phyloP scores from a whole-genome alignment of 108 stramenopile genomes.

The Bacterosira constricta region DNA sequence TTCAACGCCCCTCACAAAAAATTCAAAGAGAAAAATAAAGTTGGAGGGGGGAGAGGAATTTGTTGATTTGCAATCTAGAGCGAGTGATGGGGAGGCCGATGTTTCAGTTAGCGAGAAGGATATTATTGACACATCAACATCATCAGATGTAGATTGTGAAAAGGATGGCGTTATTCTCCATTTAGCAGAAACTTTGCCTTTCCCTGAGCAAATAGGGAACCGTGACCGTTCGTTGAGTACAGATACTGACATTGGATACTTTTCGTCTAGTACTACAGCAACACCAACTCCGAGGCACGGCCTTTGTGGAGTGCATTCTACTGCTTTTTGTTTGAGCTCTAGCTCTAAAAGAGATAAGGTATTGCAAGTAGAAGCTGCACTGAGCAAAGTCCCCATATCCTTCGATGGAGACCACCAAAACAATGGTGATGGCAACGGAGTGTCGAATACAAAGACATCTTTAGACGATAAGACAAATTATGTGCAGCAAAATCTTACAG shows the following conservation, averaged over 20 bases:
- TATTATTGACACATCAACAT: neutral
- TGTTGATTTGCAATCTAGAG: neutral
- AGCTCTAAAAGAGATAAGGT: neutral
- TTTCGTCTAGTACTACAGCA: slow-evolving; percentile 36
- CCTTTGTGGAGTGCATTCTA: slow-evolving; percentile 25
- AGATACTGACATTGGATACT: slow-evolving; percentile 37
- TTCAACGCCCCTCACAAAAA: neutral
- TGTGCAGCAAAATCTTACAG: neutral
- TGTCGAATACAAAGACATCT: neutral
- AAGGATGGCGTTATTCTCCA: neutral
- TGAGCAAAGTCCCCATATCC: neutral
- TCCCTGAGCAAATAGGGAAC: neutral
- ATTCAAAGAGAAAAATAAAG: slow-evolving; percentile 1
- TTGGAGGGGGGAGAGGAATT: neutral
- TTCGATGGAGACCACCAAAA: neutral
- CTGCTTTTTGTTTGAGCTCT: slow-evolving; percentile 15
- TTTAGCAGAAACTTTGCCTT: neutral
- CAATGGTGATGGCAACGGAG: neutral
- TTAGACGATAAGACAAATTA: neutral
- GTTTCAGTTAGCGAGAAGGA: neutral
- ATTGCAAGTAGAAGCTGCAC: neutral
- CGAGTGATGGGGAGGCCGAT: neutral
- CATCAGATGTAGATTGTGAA: neutral
- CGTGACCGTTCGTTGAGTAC: slow-evolving; percentile 12
- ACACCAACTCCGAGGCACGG: slow-evolving; percentile 22